A percentile compares a stretch with the other conserved stretches of the same genome.
These are phyloP conservation scores for Pinguiococcus pyrenoidosus DNA, from an alignment of 108 stramenopile species.

Conservation along the genomic window DNA sequence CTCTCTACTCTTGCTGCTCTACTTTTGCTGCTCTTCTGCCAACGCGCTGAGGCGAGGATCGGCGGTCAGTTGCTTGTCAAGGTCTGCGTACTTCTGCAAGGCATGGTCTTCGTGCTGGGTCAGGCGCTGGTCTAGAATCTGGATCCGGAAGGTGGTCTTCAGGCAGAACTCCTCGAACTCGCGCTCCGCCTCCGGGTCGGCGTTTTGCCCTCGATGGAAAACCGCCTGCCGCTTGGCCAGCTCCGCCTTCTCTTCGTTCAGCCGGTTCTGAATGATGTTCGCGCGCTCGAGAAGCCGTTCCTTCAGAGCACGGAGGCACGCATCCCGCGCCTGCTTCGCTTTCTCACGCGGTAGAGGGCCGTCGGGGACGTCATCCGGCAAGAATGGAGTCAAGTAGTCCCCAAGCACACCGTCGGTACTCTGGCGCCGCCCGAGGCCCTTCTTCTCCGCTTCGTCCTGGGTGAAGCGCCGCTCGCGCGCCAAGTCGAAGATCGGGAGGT, in stretches of 20 bases:
- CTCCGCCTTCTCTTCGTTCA: slow-evolving; percentile 43
- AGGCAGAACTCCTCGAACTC: slow-evolving; percentile 47
- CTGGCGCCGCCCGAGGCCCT: no score
- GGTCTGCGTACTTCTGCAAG: slow-evolving; percentile 35
- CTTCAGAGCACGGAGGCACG: slow-evolving; percentile 47
- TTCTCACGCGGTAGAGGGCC: slow-evolving; percentile 31
- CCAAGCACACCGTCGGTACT: slow-evolving; percentile 3
- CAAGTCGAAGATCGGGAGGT: no score
- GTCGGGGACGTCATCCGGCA: slow-evolving; percentile 34
- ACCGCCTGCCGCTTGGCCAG: slow-evolving; percentile 33
- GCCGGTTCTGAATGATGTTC: slow-evolving; percentile 48
- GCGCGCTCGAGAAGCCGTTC: slow-evolving; percentile 54
- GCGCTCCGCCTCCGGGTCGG: slow-evolving; percentile 27
- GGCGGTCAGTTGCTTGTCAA: slow-evolving; percentile 31
- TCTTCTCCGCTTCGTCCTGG: no score
- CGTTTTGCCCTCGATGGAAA: slow-evolving; percentile 41
- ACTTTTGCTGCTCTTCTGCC: no score
- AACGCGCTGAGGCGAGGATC: slow-evolving; percentile 33
- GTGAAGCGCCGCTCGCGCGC: no score
- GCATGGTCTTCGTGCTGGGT: slow-evolving; percentile 44
- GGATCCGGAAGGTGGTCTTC: slow-evolving; percentile 51
- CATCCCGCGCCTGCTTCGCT: slow-evolving; percentile 33
- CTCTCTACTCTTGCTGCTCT: no score
- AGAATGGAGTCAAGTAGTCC: slow-evolving; percentile 61
- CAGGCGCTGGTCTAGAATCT: slow-evolving; percentile 44